Evolutionary conservation across 2,329 filamentous ascomycete species (phyloP), one percentile per base, ranked within the genome.

Genomic region (Ophiostoma ips): DNA sequence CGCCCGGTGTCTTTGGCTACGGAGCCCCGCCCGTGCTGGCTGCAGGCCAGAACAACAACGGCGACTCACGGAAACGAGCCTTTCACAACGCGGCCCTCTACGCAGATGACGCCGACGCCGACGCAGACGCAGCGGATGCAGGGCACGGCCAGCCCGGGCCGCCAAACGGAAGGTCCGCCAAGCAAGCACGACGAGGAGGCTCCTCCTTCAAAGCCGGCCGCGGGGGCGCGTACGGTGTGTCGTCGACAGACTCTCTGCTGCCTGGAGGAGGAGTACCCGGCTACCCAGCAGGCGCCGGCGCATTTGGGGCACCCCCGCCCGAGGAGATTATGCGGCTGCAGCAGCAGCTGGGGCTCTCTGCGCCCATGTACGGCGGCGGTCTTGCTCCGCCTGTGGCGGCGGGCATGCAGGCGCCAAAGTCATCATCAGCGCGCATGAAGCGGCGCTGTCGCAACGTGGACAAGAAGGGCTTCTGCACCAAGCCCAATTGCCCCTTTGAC

Each of bases 361-460:
- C 69, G 58, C 65, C 68, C 18, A 44, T 48, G 18, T 55, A 45
- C 16, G 35, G 18, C n/a, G 15, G 21, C n/a, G 46, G 46, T 28
- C 28, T 7, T 51, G 57, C 68, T 62, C 55, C 65, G 18, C 15
- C 18, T 62, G 55, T 65, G n/a, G 12, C 18, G 16, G 30, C n/a
- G n/a, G n/a, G n/a, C n/a, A n/a, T n/a, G 19, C 5, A 36, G 28
- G 2, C 47, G 19, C 16, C 8, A 8, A 45, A 35, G 16, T 51
- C 61, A 37, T 60, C n/a, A n/a, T n/a, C n/a, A n/a, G n/a, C 60
- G 36, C 66, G 65, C 51, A 67, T 63, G 46, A 68, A 65, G 55
- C 64, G 70, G 51, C 71, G 77, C 52, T 89, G 84, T 59, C 71
- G 75, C 51, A 81, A 87, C 61, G 87, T 84, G 58, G 82, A 87